These are phyloP conservation scores for Tetraselmis chui DNA, from an alignment of 139 green algal species.

Conservation along the genomic window DNA sequence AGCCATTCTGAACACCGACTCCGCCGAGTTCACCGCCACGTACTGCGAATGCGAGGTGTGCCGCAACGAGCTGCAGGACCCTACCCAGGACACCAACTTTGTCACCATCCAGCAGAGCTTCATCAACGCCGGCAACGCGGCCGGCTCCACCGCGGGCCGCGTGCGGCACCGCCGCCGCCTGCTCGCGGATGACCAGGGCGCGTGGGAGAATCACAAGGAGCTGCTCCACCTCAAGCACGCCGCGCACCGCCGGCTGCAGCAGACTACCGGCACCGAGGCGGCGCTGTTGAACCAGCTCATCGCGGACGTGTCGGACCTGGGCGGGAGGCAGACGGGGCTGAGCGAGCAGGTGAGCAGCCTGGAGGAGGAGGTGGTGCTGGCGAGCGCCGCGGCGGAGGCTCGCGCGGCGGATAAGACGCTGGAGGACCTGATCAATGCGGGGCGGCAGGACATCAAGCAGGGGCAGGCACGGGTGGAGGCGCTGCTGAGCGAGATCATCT, in stretches of 20 bases:
- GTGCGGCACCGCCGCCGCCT: not conserved
- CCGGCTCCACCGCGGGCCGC: not conserved
- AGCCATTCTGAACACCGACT: not conserved
- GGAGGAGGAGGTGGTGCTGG: conserved; percentile 41
- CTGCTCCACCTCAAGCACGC: not conserved
- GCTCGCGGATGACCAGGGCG: not conserved
- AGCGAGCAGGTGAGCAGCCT: conserved; percentile 34
- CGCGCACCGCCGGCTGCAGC: not conserved
- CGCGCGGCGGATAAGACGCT: conserved; percentile 46
- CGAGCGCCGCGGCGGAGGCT: conserved; percentile 39
- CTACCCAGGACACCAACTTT: conserved; percentile 22
- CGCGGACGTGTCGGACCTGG: not conserved
- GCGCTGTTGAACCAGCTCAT: not conserved
- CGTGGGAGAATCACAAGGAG: not conserved
- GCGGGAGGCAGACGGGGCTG: conserved; percentile 22
- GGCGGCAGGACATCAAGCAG: conserved; percentile 42
- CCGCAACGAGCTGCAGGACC: conserved; percentile 4
- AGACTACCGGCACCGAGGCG: not conserved
- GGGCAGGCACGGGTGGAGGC: conserved; percentile 38
- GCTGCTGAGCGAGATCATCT: conserved; percentile 57
- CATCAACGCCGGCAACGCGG: not conserved
- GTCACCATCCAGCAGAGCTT: conserved; percentile 21
- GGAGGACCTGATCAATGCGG: conserved; percentile 50
- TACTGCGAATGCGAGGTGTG: conserved; percentile 44
- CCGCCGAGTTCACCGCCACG: conserved; percentile 37